Conservation (phyloP, 192 early-diverging fungal species). For the Diversispora eburnea region DNA sequence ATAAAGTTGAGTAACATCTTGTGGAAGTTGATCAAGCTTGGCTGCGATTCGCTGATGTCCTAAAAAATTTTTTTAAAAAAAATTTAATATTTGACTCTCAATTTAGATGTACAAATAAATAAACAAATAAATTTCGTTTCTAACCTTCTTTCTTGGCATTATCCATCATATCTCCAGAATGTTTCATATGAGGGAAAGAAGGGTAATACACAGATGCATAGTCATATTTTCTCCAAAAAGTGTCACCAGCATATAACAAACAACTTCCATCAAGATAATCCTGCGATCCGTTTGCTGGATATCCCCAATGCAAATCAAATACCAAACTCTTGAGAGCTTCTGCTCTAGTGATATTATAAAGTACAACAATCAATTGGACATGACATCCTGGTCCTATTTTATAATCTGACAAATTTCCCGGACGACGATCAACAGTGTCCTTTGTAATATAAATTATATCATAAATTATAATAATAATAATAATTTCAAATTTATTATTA, state of each 20-base stretch:
- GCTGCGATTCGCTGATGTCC: conserved; percentile 24
- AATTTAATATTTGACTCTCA: too few relatives aligned
- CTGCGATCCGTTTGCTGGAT: conserved; percentile 3
- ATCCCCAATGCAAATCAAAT: conserved; percentile 29
- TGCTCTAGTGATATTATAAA: conserved; percentile 25
- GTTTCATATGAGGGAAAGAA: conserved; percentile 25
- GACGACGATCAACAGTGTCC: not conserved
- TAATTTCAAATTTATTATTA: not conserved
- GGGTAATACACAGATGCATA: conserved; percentile 28
- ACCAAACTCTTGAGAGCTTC: conserved; percentile 19
- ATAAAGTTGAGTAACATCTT: conserved; percentile 25
- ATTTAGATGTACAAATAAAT: too few relatives aligned
- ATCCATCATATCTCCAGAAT: conserved; percentile 31
- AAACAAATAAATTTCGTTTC: not conserved
- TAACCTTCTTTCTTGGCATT: conserved; percentile 17
- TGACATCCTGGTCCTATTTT: conserved; percentile 17
- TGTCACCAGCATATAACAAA: conserved; percentile 14
- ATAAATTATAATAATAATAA: not conserved
- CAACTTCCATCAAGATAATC: conserved; percentile 33
- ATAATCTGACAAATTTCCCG: conserved; percentile 4
- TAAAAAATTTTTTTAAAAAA: not conserved
- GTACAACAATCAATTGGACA: conserved; percentile 30
- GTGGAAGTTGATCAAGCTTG: conserved; percentile 25
- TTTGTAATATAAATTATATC: not conserved
- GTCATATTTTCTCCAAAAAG: conserved; percentile 23